phyloP scores from a whole-genome alignment of 495 filamentous ascomycete species.

The Thermothielavioides terrestris region DNA sequence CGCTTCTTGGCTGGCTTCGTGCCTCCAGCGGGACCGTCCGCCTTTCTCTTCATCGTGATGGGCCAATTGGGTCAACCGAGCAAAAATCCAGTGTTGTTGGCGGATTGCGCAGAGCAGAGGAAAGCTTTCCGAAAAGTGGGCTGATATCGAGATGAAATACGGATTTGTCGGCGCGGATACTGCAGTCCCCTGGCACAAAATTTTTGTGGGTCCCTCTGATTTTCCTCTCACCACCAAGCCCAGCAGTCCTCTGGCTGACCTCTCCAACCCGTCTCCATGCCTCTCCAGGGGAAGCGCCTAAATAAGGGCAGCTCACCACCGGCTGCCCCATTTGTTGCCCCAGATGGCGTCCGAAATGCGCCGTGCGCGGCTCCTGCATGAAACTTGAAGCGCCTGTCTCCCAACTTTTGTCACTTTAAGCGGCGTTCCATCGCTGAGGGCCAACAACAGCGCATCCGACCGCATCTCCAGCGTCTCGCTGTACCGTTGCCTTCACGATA shows the following conservation, averaged over 20 bases:
- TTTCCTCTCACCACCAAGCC: slow-evolving; percentile 8
- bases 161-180: too few relatives aligned
- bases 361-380: slow-evolving; percentile 10
- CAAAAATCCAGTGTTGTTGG: not conserved
- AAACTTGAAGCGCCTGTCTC: slow-evolving; percentile 16
- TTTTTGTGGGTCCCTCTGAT: slow-evolving; percentile 11
- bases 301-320: too few relatives aligned
- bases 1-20: slow-evolving; percentile 37
- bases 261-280: too few relatives aligned
- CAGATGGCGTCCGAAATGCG: too few relatives aligned
- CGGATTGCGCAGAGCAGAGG: not conserved
- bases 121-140: slow-evolving; percentile 14
- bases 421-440: too few relatives aligned
- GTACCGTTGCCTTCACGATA: not conserved
- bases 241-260: too few relatives aligned
- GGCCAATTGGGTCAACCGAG: slow-evolving; percentile 19
- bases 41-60: slow-evolving; percentile 42
- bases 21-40: slow-evolving; percentile 24
- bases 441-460: not conserved
- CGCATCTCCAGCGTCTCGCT: not conserved
- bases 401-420: too few relatives aligned
- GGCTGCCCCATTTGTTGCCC: too few relatives aligned
- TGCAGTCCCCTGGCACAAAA: slow-evolving; percentile 2
- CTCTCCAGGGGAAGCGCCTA: too few relatives aligned
- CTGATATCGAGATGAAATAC: slow-evolving; percentile 22